phyloP scores from a whole-genome alignment of 2,329 filamentous ascomycete species.

The Talaromyces atroroseus region DNA sequence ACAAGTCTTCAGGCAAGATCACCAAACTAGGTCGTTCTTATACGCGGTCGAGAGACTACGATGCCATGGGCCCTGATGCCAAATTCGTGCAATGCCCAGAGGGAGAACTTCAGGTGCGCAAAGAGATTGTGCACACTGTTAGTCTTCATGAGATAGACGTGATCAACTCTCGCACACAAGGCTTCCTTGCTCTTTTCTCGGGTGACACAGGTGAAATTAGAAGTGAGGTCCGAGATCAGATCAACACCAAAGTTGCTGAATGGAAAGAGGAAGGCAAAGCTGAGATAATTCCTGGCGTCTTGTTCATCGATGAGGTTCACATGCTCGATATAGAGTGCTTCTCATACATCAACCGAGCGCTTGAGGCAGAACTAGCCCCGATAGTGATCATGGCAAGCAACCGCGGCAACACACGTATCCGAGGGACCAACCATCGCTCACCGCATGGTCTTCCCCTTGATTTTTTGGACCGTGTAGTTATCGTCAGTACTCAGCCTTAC shows the following conservation, averaged over 20 bases:
- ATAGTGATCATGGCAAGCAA: conserved; percentile 99
- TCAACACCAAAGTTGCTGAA: conserved; percentile 97
- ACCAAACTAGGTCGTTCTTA: conserved; percentile 94
- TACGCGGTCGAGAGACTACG: conserved; percentile 92
- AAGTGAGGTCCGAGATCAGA: conserved; percentile 95
- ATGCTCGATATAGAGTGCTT: conserved; percentile 99
- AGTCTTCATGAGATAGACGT: conserved; percentile 98
- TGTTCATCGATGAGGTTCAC: conserved; percentile 98
- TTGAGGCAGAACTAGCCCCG: conserved; percentile 90
- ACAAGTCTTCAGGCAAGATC: conserved; percentile 97
- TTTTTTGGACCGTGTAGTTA: conserved; percentile 92
- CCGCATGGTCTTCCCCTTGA: conserved; percentile 93
- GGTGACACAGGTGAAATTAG: conserved; percentile 97
- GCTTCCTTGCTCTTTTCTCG: conserved; percentile 93
- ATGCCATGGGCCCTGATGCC: conserved; percentile 97
- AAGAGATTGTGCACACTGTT: conserved; percentile 95
- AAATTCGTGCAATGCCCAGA: conserved; percentile 98
- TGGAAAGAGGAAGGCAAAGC: conserved; percentile 99
- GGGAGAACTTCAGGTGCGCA: conserved; percentile 92
- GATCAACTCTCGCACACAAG: conserved; percentile 98
- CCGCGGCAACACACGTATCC: conserved; percentile 81
- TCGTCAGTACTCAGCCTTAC: conserved; percentile 90
- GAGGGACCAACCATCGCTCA: conserved; percentile 87
- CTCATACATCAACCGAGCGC: conserved; percentile 93
- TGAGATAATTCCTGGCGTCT: conserved; percentile 90